phyloP scores from a whole-genome alignment of 805 yeast genomes.

The Tetrapisispora namnaoensis region DNA sequence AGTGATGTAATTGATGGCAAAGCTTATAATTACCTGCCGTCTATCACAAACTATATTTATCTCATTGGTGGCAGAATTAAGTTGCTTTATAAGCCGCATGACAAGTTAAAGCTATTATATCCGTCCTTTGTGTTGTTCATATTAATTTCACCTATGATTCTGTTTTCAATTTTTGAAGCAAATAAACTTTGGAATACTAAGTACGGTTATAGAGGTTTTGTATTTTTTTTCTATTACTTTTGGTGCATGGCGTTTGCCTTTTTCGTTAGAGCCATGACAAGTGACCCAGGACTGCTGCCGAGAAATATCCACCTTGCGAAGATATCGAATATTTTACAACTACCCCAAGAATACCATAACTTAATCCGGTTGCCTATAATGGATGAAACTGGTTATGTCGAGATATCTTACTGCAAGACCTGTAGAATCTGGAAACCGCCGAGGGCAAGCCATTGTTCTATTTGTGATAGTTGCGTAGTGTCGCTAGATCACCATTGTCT shows the following conservation, averaged over 20 bases:
- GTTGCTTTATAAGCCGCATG: conserved; percentile 31
- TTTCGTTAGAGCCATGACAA: conserved; percentile 43
- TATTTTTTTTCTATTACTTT: conserved; percentile 47
- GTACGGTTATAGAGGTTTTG: conserved; percentile 23
- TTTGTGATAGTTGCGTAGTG: conserved; percentile 54
- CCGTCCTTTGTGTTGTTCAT: conserved; percentile 20
- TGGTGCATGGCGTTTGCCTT: conserved; percentile 43
- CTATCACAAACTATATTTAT: conserved; percentile 35
- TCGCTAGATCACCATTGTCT: conserved; percentile 63
- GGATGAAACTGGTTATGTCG: conserved; percentile 2
- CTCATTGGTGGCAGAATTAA: conserved; percentile 59
- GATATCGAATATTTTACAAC: conserved; percentile 24
- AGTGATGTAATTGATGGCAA: conserved; percentile 7
- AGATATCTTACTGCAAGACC: conserved; percentile 49
- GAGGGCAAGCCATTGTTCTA: conserved; percentile 62
- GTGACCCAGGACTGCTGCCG: conserved; percentile 68
- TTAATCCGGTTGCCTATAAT: conserved; percentile 40
- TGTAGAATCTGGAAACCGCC: conserved; percentile 74
- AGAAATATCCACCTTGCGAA: conserved; percentile 49
- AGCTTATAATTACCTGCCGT: conserved; percentile 17
- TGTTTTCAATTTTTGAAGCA: conserved; percentile 44
- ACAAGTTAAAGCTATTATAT: conserved; percentile 31
- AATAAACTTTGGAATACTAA: conserved; percentile 15
- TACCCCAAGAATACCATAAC: conserved; percentile 53
- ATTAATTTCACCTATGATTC: conserved; percentile 38